A percentile compares a stretch with the other conserved stretches of the same genome.
phyloP scores from a whole-genome alignment of 1,139 yeast species.

The Yamadazyma buinensis region DNA sequence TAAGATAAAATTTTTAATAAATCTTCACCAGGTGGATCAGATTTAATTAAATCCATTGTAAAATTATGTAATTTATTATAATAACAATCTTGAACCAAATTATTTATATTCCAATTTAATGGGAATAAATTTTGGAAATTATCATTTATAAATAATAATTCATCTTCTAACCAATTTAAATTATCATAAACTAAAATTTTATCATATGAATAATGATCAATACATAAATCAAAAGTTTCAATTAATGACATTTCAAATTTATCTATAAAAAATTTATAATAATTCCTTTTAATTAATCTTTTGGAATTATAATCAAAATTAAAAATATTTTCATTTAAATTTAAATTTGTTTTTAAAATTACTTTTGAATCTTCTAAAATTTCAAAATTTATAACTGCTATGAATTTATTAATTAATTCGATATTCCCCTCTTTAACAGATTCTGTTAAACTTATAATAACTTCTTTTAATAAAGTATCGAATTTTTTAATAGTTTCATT shows the following conservation, averaged over 20 bases:
- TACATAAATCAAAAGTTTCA: conserved; percentile 66
- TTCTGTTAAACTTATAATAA: conserved; percentile 65
- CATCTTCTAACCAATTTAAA: conserved; percentile 82
- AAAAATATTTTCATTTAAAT: conserved; percentile 20
- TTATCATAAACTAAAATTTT: conserved; percentile 62
- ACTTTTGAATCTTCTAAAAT: conserved; percentile 71
- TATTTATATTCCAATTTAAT: conserved; percentile 65
- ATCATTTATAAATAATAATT: conserved; percentile 60
- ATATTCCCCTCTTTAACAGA: conserved; percentile 63
- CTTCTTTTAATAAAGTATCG: conserved; percentile 59
- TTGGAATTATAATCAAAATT: conserved; percentile 24
- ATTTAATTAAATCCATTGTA: conserved; percentile 57
- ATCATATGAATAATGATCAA: conserved; percentile 51
- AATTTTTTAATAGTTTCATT: conserved; percentile 52
- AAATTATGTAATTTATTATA: conserved; percentile 63
- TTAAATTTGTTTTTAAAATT: conserved; percentile 45
- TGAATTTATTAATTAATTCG: conserved; percentile 64
- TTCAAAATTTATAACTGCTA: conserved; percentile 78
- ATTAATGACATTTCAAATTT: conserved; percentile 58
- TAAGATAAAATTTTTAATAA: conserved; percentile 65
- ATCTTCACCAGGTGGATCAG: conserved; percentile 72
- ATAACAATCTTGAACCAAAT: conserved; percentile 61
- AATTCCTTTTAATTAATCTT: conserved; percentile 55
- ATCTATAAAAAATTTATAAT: conserved; percentile 60
- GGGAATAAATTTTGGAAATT: conserved; percentile 64